These are phyloP conservation scores for Collybiopsis confluens DNA, from an alignment of 768 basidiomycete genomes.

Conservation along the genomic window DNA sequence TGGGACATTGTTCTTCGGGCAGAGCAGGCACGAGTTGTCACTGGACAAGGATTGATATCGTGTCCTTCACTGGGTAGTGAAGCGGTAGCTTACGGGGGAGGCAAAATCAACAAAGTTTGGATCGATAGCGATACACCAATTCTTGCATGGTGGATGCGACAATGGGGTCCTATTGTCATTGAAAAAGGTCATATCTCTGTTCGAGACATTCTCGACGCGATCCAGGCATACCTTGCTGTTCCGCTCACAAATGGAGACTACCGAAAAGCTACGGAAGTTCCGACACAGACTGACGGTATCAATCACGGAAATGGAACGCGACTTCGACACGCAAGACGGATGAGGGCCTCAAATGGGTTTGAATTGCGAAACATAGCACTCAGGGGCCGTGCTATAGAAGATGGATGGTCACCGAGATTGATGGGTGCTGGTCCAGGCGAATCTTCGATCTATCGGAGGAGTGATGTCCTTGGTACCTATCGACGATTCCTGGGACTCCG, in stretches of 20 bases:
- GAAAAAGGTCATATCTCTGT: slow-evolving; percentile 33
- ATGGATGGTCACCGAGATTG: background rate
- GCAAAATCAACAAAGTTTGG: slow-evolving; percentile 22
- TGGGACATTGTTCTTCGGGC: slow-evolving; percentile 41
- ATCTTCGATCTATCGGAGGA: slow-evolving; percentile 36
- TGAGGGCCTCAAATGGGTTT: slow-evolving; percentile 23
- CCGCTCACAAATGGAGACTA: slow-evolving; percentile 34
- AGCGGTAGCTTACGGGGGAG: slow-evolving; percentile 19
- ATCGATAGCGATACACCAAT: slow-evolving; percentile 34
- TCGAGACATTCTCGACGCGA: slow-evolving; percentile 41
- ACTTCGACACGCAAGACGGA: slow-evolving; percentile 30
- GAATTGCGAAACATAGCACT: slow-evolving; percentile 37
- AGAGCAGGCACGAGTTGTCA: slow-evolving; percentile 28
- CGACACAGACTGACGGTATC: slow-evolving; percentile 12
- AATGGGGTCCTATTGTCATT: slow-evolving; percentile 49
- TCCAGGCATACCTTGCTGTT: slow-evolving; percentile 44
- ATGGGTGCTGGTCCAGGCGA: background rate
- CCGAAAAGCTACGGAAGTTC: slow-evolving; percentile 18
- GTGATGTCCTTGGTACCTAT: slow-evolving; percentile 46
- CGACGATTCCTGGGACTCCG: slow-evolving; percentile 43
- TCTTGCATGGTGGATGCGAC: slow-evolving; percentile 37
- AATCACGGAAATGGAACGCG: slow-evolving; percentile 15
- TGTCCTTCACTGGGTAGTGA: slow-evolving; percentile 25
- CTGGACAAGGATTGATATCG: slow-evolving; percentile 24
- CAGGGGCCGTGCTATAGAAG: slow-evolving; percentile 7